Evolutionary conservation across 495 filamentous ascomycete species (phyloP).

Genomic region (Clohesyomyces aquaticus): DNA sequence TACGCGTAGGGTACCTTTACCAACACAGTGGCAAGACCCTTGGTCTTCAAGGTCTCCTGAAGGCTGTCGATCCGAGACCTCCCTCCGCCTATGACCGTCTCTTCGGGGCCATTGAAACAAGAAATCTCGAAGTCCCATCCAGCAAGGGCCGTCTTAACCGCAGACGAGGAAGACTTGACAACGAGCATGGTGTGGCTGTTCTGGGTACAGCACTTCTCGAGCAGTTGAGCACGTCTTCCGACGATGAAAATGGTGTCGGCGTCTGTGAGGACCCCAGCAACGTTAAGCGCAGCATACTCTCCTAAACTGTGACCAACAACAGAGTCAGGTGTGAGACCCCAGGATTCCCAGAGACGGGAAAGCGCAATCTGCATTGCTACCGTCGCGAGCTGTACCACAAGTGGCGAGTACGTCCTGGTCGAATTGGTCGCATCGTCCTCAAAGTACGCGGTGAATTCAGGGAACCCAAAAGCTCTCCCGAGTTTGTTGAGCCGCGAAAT

Average conservation of each 20-base stretch:
- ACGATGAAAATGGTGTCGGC: constrained; percentile 49
- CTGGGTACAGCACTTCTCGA: constrained; percentile 39
- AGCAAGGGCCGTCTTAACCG: constrained; percentile 45
- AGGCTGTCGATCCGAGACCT: constrained; percentile 40
- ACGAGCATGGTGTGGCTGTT: constrained; percentile 58
- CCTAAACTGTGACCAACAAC: constrained; percentile 53
- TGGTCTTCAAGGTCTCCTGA: constrained; percentile 18
- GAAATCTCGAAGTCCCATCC: constrained; percentile 51
- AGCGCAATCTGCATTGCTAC: constrained; percentile 51
- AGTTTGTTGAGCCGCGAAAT: constrained; percentile 45
- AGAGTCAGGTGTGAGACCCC: constrained; percentile 44
- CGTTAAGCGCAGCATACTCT: constrained; percentile 53
- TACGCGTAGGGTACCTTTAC: constrained; percentile 67
- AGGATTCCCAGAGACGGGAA: constrained; percentile 43
- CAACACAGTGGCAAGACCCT: constrained; percentile 60
- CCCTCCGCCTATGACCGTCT: constrained; percentile 58
- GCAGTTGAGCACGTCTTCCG: constrained; percentile 46
- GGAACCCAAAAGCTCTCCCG: constrained; percentile 43
- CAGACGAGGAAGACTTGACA: constrained; percentile 43
- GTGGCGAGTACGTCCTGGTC: too few species aligned
- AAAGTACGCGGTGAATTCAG: too few species aligned
- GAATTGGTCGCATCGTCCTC: too few species aligned
- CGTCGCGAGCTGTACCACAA: constrained; percentile 45
- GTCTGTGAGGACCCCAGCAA: constrained; percentile 49
- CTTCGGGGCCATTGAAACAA: constrained; percentile 57